Conservation (phyloP, 1,284 basidiomycete species). For the Spongispora temasekensis region DNA sequence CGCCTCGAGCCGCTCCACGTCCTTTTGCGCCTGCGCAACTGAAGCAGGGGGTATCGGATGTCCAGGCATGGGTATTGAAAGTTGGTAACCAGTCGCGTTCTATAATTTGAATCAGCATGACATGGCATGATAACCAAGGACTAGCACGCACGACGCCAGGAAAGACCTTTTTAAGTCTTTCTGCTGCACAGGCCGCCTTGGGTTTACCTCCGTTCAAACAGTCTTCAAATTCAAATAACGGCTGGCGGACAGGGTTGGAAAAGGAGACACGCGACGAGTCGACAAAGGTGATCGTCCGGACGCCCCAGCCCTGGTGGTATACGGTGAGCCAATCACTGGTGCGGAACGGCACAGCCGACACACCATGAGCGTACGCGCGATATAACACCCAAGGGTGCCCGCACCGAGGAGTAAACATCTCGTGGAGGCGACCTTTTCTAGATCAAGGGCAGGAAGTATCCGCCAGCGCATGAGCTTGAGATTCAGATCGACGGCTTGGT, state of each 20-base stretch:
- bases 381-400: slow-evolving; percentile 96
- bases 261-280: slow-evolving; percentile 92
- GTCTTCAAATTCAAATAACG: slow-evolving; percentile 93
- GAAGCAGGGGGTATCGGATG: slow-evolving; percentile 78
- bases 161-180: slow-evolving; percentile 84
- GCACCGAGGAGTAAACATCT: slow-evolving; percentile 89
- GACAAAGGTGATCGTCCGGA: slow-evolving; percentile 90
- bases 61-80: slow-evolving; percentile 97
- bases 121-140: neutral
- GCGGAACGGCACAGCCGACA: slow-evolving; percentile 13
- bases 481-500: slow-evolving; percentile 96
- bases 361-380: slow-evolving; percentile 87
- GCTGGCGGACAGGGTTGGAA: slow-evolving; percentile 96
- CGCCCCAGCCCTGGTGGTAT: slow-evolving; percentile 82
- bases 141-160: slow-evolving; percentile 73
- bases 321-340: neutral
- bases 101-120: slow-evolving; percentile 32
- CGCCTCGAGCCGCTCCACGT: slow-evolving; percentile 72
- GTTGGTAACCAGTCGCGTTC: slow-evolving; percentile 75
- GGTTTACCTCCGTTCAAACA: slow-evolving; percentile 92
- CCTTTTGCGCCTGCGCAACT: slow-evolving; percentile 59
- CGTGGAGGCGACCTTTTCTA: slow-evolving; percentile 84
- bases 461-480: slow-evolving; percentile 98
- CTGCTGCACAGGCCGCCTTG: slow-evolving; percentile 92
- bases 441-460: slow-evolving; percentile 85